Conservation (phyloP, 768 basidiomycete genomes). For the Macrocybe gigantea region DNA sequence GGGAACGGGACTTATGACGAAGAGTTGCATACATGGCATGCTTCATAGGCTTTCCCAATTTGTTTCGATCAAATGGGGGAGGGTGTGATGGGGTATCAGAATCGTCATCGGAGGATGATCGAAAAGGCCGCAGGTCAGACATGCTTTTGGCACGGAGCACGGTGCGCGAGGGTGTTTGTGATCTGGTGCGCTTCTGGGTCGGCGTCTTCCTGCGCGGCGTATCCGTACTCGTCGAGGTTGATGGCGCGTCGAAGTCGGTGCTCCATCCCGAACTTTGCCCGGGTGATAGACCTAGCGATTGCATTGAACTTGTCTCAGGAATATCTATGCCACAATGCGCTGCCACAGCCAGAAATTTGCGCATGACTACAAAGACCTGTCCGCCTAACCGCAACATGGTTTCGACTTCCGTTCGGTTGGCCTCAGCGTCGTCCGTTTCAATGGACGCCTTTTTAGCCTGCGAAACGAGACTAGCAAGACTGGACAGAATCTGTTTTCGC, state of each 20-base stretch:
- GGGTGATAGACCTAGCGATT: conserved; percentile 20
- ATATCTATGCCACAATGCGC: conserved; percentile 71
- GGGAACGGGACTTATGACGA: conserved; percentile 36
- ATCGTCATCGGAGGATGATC: conserved; percentile 21
- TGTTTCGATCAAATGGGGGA: background rate
- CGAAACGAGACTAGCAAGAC: conserved; percentile 76
- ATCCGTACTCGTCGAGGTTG: conserved; percentile 11
- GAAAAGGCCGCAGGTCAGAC: conserved; percentile 35
- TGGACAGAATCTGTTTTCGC: conserved; percentile 75
- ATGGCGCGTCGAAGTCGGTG: background rate
- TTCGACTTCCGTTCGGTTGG: conserved; percentile 52
- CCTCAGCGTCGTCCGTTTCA: conserved; percentile 36
- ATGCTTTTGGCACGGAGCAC: conserved; percentile 47
- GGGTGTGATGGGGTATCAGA: conserved; percentile 19
- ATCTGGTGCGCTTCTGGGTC: conserved; percentile 21
- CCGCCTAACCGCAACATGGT: conserved; percentile 78
- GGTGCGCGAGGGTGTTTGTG: conserved; percentile 19
- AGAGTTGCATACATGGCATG: conserved; percentile 27
- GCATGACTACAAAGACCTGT: conserved; percentile 75
- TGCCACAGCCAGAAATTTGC: conserved; percentile 72
- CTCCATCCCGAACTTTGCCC: conserved; percentile 7
- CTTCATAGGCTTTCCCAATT: conserved; percentile 24
- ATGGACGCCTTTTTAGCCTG: conserved; percentile 69
- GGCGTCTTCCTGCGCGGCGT: conserved; percentile 28
- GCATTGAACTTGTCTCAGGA: conserved; percentile 36